Percentiles rank a stretch among this genome's conserved stretches.
phyloP scores from a whole-genome alignment of 2,329 filamentous ascomycete species.

The Neophaeococcomyces aloes region DNA sequence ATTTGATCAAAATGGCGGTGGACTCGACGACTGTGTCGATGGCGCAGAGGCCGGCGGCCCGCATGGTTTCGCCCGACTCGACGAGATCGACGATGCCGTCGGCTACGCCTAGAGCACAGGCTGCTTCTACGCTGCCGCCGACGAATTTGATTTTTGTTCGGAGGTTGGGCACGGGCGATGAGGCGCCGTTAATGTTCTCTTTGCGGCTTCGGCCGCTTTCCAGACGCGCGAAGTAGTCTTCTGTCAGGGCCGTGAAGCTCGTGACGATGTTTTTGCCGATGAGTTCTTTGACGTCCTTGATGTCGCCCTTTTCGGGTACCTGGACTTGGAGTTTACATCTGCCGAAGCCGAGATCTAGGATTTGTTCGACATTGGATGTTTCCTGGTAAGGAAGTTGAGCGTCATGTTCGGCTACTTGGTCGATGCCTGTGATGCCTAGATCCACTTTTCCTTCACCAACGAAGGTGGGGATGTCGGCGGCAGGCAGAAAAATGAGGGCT shows the following conservation, averaged over 20 bases:
- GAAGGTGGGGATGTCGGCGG: slow-evolving; percentile 93
- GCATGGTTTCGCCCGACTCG: slow-evolving; percentile 97
- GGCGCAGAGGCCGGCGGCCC: slow-evolving; percentile 81
- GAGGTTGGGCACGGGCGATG: slow-evolving; percentile 42
- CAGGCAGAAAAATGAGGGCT: slow-evolving; percentile 91
- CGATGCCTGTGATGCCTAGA: slow-evolving; percentile 85
- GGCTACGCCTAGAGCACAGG: slow-evolving; percentile 87
- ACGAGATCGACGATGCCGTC: slow-evolving; percentile 97
- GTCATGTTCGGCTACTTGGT: slow-evolving; percentile 88
- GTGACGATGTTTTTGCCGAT: slow-evolving; percentile 91
- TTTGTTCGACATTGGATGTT: slow-evolving; percentile 60
- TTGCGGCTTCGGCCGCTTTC: slow-evolving; percentile 42
- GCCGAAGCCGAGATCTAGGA: slow-evolving; percentile 86
- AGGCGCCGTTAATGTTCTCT: slow-evolving; percentile 27
- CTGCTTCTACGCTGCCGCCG: slow-evolving; percentile 92
- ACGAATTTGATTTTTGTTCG: slow-evolving; percentile 86
- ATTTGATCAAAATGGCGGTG: slow-evolving; percentile 85
- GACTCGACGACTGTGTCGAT: slow-evolving; percentile 89
- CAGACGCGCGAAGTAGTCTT: slow-evolving; percentile 71
- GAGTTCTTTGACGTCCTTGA: slow-evolving; percentile 61
- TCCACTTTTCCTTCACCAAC: slow-evolving; percentile 91
- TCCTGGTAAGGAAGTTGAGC: slow-evolving; percentile 37
- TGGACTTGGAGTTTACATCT: slow-evolving; percentile 93
- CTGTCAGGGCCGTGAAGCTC: slow-evolving; percentile 78
- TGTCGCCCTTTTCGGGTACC: slow-evolving; percentile 72